phyloP scores from a whole-genome alignment of 2,329 filamentous ascomycete genomes.

The Cordyceps tenuipes region DNA sequence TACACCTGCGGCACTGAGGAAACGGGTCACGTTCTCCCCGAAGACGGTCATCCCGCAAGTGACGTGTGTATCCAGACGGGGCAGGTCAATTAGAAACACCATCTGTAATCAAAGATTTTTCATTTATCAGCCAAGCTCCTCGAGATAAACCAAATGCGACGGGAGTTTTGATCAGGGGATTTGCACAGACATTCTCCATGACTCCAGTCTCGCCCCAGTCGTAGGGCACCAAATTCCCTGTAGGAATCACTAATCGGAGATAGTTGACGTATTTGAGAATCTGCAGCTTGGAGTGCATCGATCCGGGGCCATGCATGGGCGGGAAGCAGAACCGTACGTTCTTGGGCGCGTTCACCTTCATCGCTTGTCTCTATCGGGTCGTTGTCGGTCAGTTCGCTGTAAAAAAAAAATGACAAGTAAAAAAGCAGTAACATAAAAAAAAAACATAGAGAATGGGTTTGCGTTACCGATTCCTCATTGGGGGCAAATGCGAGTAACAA shows the following conservation, averaged over 20 bases:
- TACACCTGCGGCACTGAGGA: slow-evolving; percentile 59
- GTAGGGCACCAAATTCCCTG: slow-evolving; percentile 74
- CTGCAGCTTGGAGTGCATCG: slow-evolving; percentile 94
- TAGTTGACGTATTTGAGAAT: slow-evolving; percentile 69
- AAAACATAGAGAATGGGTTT: background rate
- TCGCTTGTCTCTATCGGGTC: slow-evolving; percentile 35
- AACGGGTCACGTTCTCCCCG: slow-evolving; percentile 60
- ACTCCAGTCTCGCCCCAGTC: slow-evolving; percentile 84
- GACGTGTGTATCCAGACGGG: slow-evolving; percentile 40
- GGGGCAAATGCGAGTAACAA: slow-evolving; percentile 50
- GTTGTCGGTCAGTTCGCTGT: background rate
- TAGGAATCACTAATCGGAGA: slow-evolving; percentile 75
- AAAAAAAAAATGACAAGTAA: background rate
- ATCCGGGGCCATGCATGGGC: slow-evolving; percentile 62
- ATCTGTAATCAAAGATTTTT: slow-evolving; percentile 31
- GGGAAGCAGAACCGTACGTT: slow-evolving; percentile 71
- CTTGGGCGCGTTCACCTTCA: slow-evolving; percentile 40
- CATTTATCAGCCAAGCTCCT: background rate
- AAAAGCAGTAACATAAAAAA: too few species aligned
- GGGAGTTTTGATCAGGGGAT: background rate
- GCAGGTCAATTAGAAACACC: slow-evolving; percentile 88
- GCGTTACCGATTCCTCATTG: slow-evolving; percentile 41
- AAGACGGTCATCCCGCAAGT: slow-evolving; percentile 41
- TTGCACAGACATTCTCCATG: slow-evolving; percentile 65
- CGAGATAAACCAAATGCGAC: background rate